Evolutionary conservation across 345 rosid species (phyloP).

Genomic region (Citrus glauca): DNA sequence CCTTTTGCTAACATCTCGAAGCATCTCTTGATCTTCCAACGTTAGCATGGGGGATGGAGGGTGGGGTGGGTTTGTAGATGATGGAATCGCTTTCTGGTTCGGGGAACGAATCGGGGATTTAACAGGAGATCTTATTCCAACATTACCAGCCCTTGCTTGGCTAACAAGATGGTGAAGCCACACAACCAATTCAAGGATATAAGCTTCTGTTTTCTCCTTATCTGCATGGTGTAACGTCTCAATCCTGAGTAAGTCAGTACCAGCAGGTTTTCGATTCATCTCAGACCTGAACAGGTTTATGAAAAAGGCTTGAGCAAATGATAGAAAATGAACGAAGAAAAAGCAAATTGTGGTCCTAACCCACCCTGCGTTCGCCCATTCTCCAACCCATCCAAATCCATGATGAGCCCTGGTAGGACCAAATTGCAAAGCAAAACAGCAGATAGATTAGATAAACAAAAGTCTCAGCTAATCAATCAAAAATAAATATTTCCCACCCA

Average conservation of each 20-base stretch:
- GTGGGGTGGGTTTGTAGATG: slow-evolving; percentile 36
- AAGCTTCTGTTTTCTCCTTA: slow-evolving; percentile 77
- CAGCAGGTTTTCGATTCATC: slow-evolving; percentile 57
- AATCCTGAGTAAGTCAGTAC: slow-evolving; percentile 73
- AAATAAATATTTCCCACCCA: not conserved
- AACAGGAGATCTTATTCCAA: slow-evolving; percentile 72
- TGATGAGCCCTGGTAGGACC: slow-evolving; percentile 79
- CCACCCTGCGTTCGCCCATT: slow-evolving; percentile 98
- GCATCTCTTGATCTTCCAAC: slow-evolving; percentile 90
- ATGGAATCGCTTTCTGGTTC: slow-evolving; percentile 48
- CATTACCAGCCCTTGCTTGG: slow-evolving; percentile 68
- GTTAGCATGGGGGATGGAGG: slow-evolving; percentile 51
- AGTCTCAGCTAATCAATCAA: not conserved
- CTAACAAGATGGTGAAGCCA: slow-evolving; percentile 89
- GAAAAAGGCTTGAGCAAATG: slow-evolving; percentile 6
- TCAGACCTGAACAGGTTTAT: slow-evolving; percentile 53
- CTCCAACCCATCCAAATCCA: slow-evolving; percentile 99
- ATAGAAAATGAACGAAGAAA: slow-evolving; percentile 12
- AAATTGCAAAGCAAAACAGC: slow-evolving; percentile 14
- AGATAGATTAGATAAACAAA: not conserved
- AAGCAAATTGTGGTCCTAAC: slow-evolving; percentile 13
- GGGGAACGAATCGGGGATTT: slow-evolving; percentile 91
- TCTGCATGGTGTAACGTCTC: slow-evolving; percentile 97
- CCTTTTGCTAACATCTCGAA: slow-evolving; percentile 79
- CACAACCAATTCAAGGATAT: slow-evolving; percentile 76